Percentiles rank a stretch among this genome's conserved stretches.
Conservation (phyloP, 345 rosid species). For the Firmiana major region DNA sequence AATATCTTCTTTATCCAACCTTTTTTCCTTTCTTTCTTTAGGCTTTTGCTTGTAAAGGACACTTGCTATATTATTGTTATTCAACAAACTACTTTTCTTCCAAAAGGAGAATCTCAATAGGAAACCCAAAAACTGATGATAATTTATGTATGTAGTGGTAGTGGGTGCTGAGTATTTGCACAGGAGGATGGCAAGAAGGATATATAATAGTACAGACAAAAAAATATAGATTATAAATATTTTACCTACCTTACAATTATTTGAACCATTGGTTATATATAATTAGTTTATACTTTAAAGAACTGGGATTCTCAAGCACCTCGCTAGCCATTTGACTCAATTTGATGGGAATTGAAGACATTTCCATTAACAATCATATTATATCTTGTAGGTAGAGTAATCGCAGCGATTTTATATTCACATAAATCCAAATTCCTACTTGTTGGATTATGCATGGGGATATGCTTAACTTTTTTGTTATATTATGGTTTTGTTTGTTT, state of each 20-base stretch:
- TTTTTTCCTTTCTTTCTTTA: not conserved
- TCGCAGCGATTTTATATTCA: not conserved
- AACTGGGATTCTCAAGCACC: not conserved
- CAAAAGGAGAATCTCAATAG: not conserved
- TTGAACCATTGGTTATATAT: not conserved
- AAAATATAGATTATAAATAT: too few relatives aligned
- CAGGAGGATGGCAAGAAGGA: constrained; percentile 7
- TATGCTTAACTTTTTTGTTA: not conserved
- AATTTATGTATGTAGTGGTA: not conserved
- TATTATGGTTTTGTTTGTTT: not conserved
- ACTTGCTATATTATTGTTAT: not conserved
- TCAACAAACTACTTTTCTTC: not conserved
- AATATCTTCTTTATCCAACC: constrained; percentile 1
- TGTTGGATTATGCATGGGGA: not conserved
- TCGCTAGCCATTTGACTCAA: not conserved
- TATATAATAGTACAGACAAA: too few relatives aligned
- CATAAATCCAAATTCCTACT: not conserved
- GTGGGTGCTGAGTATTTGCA: constrained; percentile 8
- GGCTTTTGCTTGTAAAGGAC: not conserved
- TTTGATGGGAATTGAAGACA: not conserved
- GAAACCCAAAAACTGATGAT: not conserved
- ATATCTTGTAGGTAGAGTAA: not conserved
- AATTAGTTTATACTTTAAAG: not conserved
- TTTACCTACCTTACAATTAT: not conserved
- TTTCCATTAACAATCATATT: not conserved